Base-by-base conservation (phyloP, 768 basidiomycete species). In the Hydnum rufescens region DNA sequence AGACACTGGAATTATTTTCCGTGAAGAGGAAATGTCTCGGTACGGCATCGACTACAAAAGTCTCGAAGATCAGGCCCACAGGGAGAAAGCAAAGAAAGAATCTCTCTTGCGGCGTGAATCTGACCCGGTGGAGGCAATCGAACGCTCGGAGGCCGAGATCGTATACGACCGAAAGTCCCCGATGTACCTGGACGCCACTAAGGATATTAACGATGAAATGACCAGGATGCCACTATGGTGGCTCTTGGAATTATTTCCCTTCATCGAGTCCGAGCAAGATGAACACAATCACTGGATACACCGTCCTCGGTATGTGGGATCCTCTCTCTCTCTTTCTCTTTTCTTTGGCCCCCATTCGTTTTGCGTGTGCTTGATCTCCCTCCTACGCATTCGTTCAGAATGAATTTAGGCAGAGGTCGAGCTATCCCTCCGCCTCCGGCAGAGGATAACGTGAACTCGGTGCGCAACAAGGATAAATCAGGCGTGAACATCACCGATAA, bases 1-100 rank as follows among this genome's bases (percentile, higher is more conserved):
- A 4, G 59, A 75, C 2, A 68, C 68, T 1, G 79, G 78, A 0
- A 77, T 81, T 56, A 65, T 77, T 58, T 81, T 81, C 53, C 13
- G 25, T 6, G 8, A 25, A 25, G 6, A 13, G 25, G 44, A 13
- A n/a, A 6, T 47, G 16, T 13, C 16, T 8, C 34, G 34, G 8
- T 8, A 8, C 8, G 34, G 34, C 34, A 39, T 39, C 34, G 34
- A 39, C 34, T n/a, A n/a, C n/a, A n/a, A n/a, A n/a, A 46, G 30
- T 46, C 52, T 18, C 43, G 52, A 31, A 46, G 43, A n/a, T n/a
- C n/a, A n/a, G n/a, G n/a, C n/a, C n/a, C n/a, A n/a, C n/a, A n/a
- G n/a, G n/a, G n/a, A n/a, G n/a, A n/a, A n/a, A n/a, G n/a, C n/a
- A n/a, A n/a, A n/a, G n/a, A n/a, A n/a, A n/a, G n/a, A n/a, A n/a